These are phyloP conservation scores for Leccinum pachyderme DNA, from an alignment of 1,284 basidiomycete species.

Conservation along the genomic window DNA sequence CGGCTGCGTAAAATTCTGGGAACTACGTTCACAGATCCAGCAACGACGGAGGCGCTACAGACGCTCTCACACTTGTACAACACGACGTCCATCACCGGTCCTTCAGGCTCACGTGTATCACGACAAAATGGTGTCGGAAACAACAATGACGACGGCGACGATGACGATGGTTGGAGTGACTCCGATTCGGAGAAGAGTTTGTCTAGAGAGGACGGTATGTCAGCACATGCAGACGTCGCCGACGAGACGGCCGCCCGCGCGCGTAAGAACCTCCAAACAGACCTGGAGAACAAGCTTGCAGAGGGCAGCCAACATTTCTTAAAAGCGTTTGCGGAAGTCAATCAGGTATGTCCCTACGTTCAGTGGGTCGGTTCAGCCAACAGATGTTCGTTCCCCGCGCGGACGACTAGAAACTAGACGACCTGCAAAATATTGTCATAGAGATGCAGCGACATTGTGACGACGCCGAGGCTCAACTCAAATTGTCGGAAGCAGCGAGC, in stretches of 20 bases:
- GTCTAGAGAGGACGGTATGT: constrained; percentile 6
- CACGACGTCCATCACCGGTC: constrained; percentile 1
- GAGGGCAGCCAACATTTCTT: constrained; percentile 82
- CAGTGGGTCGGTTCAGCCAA: neutral
- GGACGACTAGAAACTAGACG: constrained; percentile 22
- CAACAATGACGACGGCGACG: constrained; percentile 32
- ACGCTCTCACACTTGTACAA: constrained; percentile 81
- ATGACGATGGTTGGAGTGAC: constrained; percentile 35
- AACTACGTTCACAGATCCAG: constrained; percentile 79
- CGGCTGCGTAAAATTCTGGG: constrained; percentile 88
- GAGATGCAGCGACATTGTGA: constrained; percentile 27
- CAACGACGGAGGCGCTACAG: constrained; percentile 76
- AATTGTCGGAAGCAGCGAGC: constrained; percentile 76
- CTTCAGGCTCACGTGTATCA: constrained; percentile 7
- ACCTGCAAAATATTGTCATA: constrained; percentile 19
- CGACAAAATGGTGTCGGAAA: constrained; percentile 13
- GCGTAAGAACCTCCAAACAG: constrained; percentile 75
- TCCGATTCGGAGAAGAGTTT: constrained; percentile 12
- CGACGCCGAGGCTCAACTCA: constrained; percentile 66
- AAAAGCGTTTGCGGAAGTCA: constrained; percentile 80
- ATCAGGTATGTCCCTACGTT: constrained; percentile 60
- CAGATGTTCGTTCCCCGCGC: neutral
- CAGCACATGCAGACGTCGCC: constrained; percentile 26
- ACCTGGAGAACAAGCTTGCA: constrained; percentile 78
- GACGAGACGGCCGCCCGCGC: constrained; percentile 66